Base-by-base conservation (phyloP, 345 rosid genomes). In the Leavenworthia alabamica region DNA sequence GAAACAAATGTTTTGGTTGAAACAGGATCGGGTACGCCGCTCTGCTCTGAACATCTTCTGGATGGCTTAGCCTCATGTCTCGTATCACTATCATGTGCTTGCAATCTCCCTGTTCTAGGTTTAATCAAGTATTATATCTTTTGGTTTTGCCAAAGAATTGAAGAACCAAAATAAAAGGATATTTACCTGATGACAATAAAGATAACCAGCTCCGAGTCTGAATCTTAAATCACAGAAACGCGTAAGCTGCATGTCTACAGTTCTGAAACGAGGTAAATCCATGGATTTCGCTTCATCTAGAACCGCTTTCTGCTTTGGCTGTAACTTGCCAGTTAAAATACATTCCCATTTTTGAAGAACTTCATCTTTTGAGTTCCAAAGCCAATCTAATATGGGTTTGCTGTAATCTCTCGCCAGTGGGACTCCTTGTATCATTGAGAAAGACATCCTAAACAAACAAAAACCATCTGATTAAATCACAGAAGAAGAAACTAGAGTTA, bases 91-190 rank as follows among this genome's bases (percentile, higher is more conserved):
- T 60, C 55, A 76, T 78, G 77, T 92, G 97, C 80, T 82, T 89
- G 81, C 99, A 89, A 41, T 74, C 86, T 53, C 98, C 97, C 98
- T n/a, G n/a, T n/a, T n/a, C n/a, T n/a, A n/a, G n/a, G n/a, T n/a
- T n/a, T n/a, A n/a, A n/a, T n/a, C n/a, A n/a, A n/a, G n/a, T n/a
- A n/a, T n/a, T n/a, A n/a, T n/a, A n/a, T n/a, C n/a, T n/a, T n/a
- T n/a, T n/a, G n/a, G n/a, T n/a, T n/a, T n/a, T n/a, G n/a, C n/a
- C n/a, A n/a, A n/a, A n/a, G n/a, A n/a, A n/a, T n/a, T n/a, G n/a
- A n/a, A n/a, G n/a, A n/a, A n/a, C n/a, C n/a, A n/a, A n/a, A n/a
- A n/a, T n/a, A n/a, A n/a, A n/a, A n/a, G n/a, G n/a, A n/a, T n/a
- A n/a, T n/a, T n/a, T n/a, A n/a, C n/a, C n/a, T 88, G 98, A 66